These are phyloP conservation scores for Strobilomyces confusus DNA, from an alignment of 768 basidiomycete species.

Conservation along the genomic window DNA sequence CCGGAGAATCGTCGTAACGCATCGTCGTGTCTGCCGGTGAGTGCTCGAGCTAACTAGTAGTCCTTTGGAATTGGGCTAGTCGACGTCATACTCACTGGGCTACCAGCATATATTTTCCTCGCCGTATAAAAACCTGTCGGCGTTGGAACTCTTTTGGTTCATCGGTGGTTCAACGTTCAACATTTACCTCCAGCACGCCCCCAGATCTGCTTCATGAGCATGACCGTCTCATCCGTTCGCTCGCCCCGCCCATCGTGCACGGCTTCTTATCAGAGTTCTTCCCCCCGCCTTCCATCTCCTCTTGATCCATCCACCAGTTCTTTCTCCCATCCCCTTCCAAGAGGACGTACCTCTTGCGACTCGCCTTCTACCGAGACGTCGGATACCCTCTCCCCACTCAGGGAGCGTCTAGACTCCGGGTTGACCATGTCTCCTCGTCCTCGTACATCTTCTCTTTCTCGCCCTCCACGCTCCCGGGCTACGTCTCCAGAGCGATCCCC, in stretches of 20 bases:
- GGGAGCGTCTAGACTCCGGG: slow-evolving; percentile 10
- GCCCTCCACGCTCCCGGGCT: slow-evolving; percentile 4
- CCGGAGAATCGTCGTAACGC: neutral
- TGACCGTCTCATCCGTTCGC: slow-evolving; percentile 6
- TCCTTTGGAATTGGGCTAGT: slow-evolving; percentile 6
- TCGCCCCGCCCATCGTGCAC: slow-evolving; percentile 11
- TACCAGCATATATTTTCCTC: slow-evolving; percentile 3
- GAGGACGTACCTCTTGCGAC: slow-evolving; percentile 1
- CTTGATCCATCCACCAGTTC: slow-evolving; percentile 18
- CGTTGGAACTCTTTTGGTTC: slow-evolving; percentile 2
- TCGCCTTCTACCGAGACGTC: slow-evolving; percentile 11
- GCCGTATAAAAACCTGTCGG: slow-evolving; percentile 12
- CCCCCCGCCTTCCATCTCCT: slow-evolving; percentile 23
- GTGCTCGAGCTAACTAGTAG: neutral
- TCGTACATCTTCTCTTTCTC: slow-evolving; percentile 13
- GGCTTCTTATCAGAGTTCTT: slow-evolving; percentile 9
- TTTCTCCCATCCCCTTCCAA: neutral
- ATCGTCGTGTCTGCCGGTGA: neutral
- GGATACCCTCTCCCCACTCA: slow-evolving; percentile 18
- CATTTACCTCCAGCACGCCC: neutral
- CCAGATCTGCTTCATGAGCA: neutral
- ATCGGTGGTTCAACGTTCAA: neutral
- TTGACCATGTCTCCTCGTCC: slow-evolving; percentile 4
- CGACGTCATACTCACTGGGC: slow-evolving; percentile 11
- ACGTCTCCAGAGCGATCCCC: slow-evolving; percentile 15